These are phyloP conservation scores for Cyclospora cayetanensis DNA, from an alignment of 169 alveolate genomes.

Conservation along the genomic window DNA sequence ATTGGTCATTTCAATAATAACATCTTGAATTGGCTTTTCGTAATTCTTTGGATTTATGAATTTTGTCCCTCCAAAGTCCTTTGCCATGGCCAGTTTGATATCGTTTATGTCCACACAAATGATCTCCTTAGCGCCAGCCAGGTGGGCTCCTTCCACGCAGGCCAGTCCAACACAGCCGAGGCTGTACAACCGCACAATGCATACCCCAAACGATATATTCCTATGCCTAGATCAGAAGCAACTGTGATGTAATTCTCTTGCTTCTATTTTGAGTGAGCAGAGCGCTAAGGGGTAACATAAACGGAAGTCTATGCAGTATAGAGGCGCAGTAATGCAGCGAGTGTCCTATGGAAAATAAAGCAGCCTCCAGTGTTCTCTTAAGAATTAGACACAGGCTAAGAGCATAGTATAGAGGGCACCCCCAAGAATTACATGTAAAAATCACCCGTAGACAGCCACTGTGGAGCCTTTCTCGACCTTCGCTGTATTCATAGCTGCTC, in stretches of 20 bases:
- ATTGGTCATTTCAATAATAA: conserved; percentile 64
- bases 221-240: too few species aligned
- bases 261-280: too few species aligned
- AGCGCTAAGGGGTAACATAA: too few species aligned
- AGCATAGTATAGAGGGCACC: neutral
- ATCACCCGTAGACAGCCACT: conserved; percentile 83
- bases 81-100: conserved; percentile 79
- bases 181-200: neutral
- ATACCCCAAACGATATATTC: too few species aligned
- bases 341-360: too few species aligned
- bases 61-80: conserved; percentile 82
- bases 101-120: conserved; percentile 82
- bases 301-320: too few species aligned
- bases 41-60: conserved; percentile 69
- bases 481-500: conserved; percentile 82
- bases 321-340: too few species aligned
- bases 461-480: conserved; percentile 81
- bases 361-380: too few species aligned
- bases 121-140: conserved; percentile 81
- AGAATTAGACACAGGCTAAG: too few species aligned
- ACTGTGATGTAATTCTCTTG: too few species aligned
- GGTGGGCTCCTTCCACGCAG: conserved; percentile 86
- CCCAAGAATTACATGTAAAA: neutral
- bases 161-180: conserved; percentile 92
- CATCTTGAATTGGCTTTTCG: conserved; percentile 76